Conservation (phyloP, 306 rosid genomes). For the Vicia faba region DNA sequence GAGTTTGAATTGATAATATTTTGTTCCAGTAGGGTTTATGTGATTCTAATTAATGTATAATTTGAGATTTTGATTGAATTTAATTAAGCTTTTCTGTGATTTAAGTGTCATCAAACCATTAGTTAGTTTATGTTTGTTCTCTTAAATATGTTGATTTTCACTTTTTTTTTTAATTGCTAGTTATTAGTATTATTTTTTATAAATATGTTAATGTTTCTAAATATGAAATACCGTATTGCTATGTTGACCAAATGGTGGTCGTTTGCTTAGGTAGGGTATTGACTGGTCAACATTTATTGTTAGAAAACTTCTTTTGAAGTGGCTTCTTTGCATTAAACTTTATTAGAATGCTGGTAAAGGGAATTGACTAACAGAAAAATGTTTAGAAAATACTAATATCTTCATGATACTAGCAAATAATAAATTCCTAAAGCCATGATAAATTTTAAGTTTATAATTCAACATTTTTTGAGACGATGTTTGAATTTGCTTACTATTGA, state of each 20-base stretch:
- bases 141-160: background rate
- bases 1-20: slow-evolving; percentile 6
- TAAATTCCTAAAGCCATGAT: slow-evolving; percentile 23
- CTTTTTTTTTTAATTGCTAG: slow-evolving; percentile 14
- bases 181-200: background rate
- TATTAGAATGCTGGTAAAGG: background rate
- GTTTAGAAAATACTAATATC: background rate
- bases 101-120: background rate
- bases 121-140: slow-evolving; percentile 1
- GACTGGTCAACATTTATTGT: slow-evolving; percentile 18
- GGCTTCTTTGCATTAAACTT: slow-evolving; percentile 7
- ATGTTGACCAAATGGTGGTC: slow-evolving; percentile 36
- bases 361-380: slow-evolving; percentile 3
- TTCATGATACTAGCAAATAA: background rate
- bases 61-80: slow-evolving; percentile 21
- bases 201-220: background rate
- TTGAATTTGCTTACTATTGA: slow-evolving; percentile 20
- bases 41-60: background rate
- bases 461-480: slow-evolving; percentile 2
- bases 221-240: background rate
- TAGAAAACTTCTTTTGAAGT: slow-evolving; percentile 7
- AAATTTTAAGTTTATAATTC: slow-evolving; percentile 1
- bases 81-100: background rate
- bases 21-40: background rate
- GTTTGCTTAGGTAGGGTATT: slow-evolving; percentile 28